Conservation (phyloP, 495 filamentous ascomycete genomes). For the Amphirosellinia nigrospora region DNA sequence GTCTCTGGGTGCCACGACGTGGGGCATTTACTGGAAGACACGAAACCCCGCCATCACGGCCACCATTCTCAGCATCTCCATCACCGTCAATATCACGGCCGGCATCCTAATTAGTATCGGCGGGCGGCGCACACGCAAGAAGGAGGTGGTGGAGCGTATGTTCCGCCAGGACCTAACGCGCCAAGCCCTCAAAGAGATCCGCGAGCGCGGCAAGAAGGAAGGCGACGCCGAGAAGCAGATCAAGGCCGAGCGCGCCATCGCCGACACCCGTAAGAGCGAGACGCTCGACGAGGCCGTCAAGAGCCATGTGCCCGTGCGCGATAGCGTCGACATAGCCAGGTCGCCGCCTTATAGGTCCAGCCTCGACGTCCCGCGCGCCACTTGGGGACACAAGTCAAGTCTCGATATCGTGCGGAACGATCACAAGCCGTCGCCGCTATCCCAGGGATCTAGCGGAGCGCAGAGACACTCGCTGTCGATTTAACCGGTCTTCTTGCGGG, state of each 20-base stretch:
- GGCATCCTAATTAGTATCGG: constrained; percentile 76
- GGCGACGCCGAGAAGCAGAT: constrained; percentile 58
- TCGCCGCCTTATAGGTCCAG: neutral
- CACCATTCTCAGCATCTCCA: constrained; percentile 77
- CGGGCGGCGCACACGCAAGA: constrained; percentile 75
- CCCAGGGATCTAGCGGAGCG: neutral
- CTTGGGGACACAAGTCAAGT: neutral
- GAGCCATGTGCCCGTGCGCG: constrained; percentile 23
- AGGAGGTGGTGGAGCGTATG: constrained; percentile 78
- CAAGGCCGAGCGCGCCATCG: constrained; percentile 40
- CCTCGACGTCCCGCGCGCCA: neutral
- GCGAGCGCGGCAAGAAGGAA: constrained; percentile 54
- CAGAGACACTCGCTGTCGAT: neutral
- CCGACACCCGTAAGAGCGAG: constrained; percentile 37
- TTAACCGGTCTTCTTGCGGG: neutral
- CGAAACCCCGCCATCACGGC: constrained; percentile 75
- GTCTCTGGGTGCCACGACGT: constrained; percentile 74
- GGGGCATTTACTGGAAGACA: constrained; percentile 66
- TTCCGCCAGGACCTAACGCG: constrained; percentile 74
- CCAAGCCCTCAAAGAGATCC: constrained; percentile 73
- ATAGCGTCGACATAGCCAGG: constrained; percentile 19
- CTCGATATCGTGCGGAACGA: neutral
- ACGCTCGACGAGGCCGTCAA: constrained; percentile 33
- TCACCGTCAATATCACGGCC: constrained; percentile 72
- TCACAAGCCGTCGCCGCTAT: neutral